Evolutionary conservation across 2,329 filamentous ascomycete species (phyloP).

Genomic region (Ascochyta viciae-villosae): DNA sequence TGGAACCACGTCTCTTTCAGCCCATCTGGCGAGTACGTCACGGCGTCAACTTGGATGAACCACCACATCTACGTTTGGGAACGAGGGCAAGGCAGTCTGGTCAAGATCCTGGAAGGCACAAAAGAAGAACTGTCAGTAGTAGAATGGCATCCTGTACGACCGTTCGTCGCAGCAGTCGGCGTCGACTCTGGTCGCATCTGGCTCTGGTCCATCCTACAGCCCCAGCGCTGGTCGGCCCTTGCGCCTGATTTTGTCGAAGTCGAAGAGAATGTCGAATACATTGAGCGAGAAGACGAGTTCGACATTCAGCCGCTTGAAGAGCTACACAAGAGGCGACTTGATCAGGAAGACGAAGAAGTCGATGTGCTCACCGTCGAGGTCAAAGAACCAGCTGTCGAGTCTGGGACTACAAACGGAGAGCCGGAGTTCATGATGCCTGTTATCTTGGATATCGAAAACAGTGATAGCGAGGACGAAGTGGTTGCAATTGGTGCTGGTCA

Average conservation of each 20-base stretch:
- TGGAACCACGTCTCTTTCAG: slow-evolving; percentile 99
- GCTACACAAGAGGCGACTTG: slow-evolving; percentile 86
- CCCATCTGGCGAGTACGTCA: slow-evolving; percentile 92
- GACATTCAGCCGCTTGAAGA: slow-evolving; percentile 97
- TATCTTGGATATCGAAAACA: slow-evolving; percentile 88
- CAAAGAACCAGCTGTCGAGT: slow-evolving; percentile 61
- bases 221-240: slow-evolving; percentile 95
- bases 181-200: slow-evolving; percentile 93
- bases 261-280: slow-evolving; percentile 97
- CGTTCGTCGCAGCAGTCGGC: slow-evolving; percentile 88
- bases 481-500: slow-evolving; percentile 75
- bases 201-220: slow-evolving; percentile 93
- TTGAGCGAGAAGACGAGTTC: slow-evolving; percentile 95
- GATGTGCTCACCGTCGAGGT: slow-evolving; percentile 82
- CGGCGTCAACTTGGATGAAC: slow-evolving; percentile 96
- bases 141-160: slow-evolving; percentile 88
- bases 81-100: slow-evolving; percentile 87
- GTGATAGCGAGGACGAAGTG: slow-evolving; percentile 92
- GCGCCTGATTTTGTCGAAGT: slow-evolving; percentile 97
- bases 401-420: slow-evolving; percentile 50
- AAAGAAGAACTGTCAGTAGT: slow-evolving; percentile 96
- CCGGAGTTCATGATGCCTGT: slow-evolving; percentile 88
- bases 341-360: slow-evolving; percentile 91
- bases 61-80: slow-evolving; percentile 99
- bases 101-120: slow-evolving; percentile 95